A percentile compares a stretch with the other conserved stretches of the same genome.
Conservation (phyloP, 306 rosid genomes). For the Gastrolobium villosum region DNA sequence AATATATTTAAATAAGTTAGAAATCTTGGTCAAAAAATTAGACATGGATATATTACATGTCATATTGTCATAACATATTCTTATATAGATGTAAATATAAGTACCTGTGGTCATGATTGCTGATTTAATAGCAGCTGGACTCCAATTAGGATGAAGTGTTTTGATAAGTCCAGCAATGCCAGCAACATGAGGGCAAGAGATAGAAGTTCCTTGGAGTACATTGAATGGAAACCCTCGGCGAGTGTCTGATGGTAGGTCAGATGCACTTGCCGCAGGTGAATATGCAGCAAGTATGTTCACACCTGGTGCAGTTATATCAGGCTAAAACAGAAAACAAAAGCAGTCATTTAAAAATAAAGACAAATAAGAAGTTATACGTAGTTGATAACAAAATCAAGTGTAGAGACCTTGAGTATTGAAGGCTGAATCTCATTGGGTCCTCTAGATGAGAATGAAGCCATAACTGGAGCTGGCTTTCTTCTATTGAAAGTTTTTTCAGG, state of each 20-base stretch:
- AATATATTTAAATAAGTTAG: background rate
- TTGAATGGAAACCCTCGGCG: constrained; percentile 55
- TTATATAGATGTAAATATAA: no score
- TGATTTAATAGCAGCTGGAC: constrained; percentile 56
- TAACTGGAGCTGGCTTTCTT: constrained; percentile 52
- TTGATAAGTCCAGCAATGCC: constrained; percentile 54
- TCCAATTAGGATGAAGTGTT: constrained; percentile 56
- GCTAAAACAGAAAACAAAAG: constrained; percentile 21
- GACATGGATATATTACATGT: no score
- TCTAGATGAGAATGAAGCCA: constrained; percentile 55
- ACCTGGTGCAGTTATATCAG: constrained; percentile 63
- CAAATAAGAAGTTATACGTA: background rate
- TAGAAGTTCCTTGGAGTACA: constrained; percentile 67
- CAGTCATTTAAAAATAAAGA: background rate
- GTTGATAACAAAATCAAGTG: background rate
- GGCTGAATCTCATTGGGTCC: constrained; percentile 52
- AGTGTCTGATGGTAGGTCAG: constrained; percentile 42
- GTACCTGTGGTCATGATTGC: constrained; percentile 80
- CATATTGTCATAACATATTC: no score
- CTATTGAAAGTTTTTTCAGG: constrained; percentile 27
- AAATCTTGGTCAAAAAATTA: background rate
- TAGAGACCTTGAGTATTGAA: constrained; percentile 46
- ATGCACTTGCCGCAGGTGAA: constrained; percentile 48
- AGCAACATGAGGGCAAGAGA: constrained; percentile 55
- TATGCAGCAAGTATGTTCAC: constrained; percentile 67